A percentile compares a stretch with the other conserved stretches of the same genome.
phyloP scores from a whole-genome alignment of 2,329 filamentous ascomycete genomes.

The Tolypocladium sp. region DNA sequence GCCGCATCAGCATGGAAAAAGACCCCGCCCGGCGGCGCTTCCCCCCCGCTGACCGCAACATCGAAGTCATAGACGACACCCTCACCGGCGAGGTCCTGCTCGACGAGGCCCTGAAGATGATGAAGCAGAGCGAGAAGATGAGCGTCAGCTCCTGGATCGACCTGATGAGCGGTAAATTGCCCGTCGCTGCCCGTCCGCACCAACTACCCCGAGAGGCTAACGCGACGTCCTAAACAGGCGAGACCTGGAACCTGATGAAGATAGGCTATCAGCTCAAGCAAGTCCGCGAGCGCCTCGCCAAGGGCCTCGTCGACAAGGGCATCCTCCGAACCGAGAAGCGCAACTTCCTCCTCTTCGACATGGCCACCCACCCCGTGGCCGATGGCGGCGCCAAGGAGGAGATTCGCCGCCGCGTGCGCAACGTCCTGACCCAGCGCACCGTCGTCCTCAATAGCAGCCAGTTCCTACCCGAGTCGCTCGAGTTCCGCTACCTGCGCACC shows the following conservation, averaged over 20 bases:
- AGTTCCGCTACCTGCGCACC: constrained; percentile 87
- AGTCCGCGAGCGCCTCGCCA: constrained; percentile 92
- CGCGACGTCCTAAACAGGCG: constrained; percentile 48
- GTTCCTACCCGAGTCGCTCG: constrained; percentile 88
- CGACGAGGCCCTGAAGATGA: constrained; percentile 98
- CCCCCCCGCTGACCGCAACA: constrained; percentile 82
- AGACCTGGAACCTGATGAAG: constrained; percentile 99
- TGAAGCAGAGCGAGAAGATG: constrained; percentile 99
- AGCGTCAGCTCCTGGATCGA: constrained; percentile 99
- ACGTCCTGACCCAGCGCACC: constrained; percentile 85
- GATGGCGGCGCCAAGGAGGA: constrained; percentile 97
- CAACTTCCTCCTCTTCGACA: constrained; percentile 99
- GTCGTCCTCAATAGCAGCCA: constrained; percentile 79
- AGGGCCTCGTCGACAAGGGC: constrained; percentile 96
- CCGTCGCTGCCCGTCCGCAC: not conserved
- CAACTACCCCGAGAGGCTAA: not conserved
- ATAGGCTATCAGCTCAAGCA: constrained; percentile 99
- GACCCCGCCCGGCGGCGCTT: constrained; percentile 87
- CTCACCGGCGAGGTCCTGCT: constrained; percentile 93
- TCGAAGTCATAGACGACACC: constrained; percentile 95
- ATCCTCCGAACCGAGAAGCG: constrained; percentile 97
- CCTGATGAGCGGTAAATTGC: constrained; percentile 79
- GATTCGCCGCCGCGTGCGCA: constrained; percentile 85
- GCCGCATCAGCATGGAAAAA: constrained; percentile 97
- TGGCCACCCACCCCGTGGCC: constrained; percentile 96